Conservation (phyloP, 306 rosid genomes). For the Begonia masoniana region DNA sequence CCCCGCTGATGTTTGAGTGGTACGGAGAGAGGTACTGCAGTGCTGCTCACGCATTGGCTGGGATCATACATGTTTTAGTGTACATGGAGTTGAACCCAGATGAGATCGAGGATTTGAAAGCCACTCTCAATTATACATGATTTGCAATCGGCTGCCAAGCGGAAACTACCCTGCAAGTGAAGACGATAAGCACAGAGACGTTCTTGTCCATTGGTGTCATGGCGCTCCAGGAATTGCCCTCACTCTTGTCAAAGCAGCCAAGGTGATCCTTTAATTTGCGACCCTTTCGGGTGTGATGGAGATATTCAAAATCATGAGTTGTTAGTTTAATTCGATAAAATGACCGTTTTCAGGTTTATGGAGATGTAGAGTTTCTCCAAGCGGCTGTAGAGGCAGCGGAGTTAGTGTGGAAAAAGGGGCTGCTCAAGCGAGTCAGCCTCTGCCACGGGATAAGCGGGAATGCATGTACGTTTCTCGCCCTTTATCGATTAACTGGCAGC, state of each 20-base stretch:
- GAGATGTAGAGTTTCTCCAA: conserved; percentile 44
- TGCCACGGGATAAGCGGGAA: conserved; percentile 87
- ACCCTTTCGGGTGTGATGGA: too few relatives aligned
- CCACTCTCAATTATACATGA: conserved; percentile 63
- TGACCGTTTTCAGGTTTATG: conserved; percentile 32
- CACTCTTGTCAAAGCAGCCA: conserved; percentile 70
- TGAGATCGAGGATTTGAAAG: conserved; percentile 49
- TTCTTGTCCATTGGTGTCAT: conserved; percentile 80
- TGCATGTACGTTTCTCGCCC: conserved; percentile 63
- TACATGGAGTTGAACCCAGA: conserved; percentile 61
- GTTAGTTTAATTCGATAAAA: too few relatives aligned
- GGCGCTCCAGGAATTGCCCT: conserved; percentile 74
- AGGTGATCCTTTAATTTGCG: conserved; percentile 19
- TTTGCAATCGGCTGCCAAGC: conserved; percentile 30
- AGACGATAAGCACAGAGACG: conserved; percentile 37
- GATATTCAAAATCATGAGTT: too few relatives aligned
- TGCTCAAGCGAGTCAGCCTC: conserved; percentile 71
- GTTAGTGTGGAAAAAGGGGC: conserved; percentile 64
- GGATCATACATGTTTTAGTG: conserved; percentile 66
- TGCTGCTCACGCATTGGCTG: conserved; percentile 79
- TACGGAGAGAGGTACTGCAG: conserved; percentile 75
- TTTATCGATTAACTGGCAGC: conserved; percentile 55
- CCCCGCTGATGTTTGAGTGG: conserved; percentile 72
- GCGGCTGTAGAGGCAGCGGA: conserved; percentile 67
- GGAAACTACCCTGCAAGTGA: conserved; percentile 61